These are phyloP conservation scores for Rhodotorula paludigena DNA, from an alignment of 768 basidiomycete species.

Conservation along the genomic window DNA sequence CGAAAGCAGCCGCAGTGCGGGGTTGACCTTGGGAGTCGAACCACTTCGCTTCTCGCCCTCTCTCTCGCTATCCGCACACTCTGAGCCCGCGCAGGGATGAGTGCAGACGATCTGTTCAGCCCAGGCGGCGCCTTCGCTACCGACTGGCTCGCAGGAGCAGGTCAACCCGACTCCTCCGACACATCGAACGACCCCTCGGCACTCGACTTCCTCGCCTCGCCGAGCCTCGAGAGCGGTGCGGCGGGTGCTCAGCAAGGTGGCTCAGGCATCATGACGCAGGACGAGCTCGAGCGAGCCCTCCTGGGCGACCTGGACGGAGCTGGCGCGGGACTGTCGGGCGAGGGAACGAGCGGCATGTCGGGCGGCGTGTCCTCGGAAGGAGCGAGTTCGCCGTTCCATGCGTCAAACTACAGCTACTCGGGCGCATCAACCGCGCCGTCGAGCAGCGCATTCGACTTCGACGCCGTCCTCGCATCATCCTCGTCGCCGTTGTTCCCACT, in stretches of 20 bases:
- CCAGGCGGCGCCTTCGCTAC: background rate
- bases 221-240: no score
- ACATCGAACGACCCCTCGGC: background rate
- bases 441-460: background rate
- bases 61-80: no score
- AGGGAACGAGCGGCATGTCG: background rate
- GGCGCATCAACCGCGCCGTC: background rate
- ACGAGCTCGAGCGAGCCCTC: background rate
- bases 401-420: background rate
- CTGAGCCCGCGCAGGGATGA: background rate
- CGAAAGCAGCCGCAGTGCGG: no score
- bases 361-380: background rate
- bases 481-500: background rate
- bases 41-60: background rate
- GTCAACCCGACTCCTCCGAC: background rate
- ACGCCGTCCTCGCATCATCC: background rate
- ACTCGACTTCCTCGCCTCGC: background rate
- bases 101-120: background rate
- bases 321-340: background rate
- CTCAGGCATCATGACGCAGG: no score
- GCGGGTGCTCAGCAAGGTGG: no score
- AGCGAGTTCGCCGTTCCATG: background rate
- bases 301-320: background rate
- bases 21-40: no score
- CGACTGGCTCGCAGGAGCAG: conserved; percentile 1